Evolutionary conservation across 2,329 filamentous ascomycete genomes (phyloP).

Genomic region (Stenocarpella maydis): DNA sequence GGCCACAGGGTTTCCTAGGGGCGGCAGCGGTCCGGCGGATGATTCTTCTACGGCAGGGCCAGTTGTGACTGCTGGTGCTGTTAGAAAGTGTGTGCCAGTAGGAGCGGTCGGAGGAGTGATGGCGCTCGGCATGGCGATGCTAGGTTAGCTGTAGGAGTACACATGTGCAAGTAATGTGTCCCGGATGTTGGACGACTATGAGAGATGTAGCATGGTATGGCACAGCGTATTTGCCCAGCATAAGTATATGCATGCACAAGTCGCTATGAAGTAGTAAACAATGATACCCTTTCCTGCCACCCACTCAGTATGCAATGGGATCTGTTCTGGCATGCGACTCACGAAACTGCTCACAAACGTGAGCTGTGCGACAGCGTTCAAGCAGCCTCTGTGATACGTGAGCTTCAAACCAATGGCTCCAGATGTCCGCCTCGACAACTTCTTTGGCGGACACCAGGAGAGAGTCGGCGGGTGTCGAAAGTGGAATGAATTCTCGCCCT

Average conservation of each 20-base stretch:
- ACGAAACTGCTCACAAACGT: background rate
- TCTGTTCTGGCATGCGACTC: background rate
- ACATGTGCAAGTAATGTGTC: background rate
- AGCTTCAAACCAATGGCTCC: background rate
- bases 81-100: background rate
- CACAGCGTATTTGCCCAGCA: background rate
- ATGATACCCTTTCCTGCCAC: background rate
- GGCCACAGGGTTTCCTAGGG: background rate
- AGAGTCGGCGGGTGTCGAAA: background rate
- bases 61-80: constrained; percentile 6
- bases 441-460: background rate
- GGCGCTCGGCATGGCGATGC: background rate
- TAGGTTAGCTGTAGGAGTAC: background rate
- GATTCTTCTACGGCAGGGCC: background rate
- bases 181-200: background rate
- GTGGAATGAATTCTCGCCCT: background rate
- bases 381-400: background rate
- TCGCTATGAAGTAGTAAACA: background rate
- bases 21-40: background rate
- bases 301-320: background rate
- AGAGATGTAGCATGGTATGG: background rate
- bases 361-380: background rate
- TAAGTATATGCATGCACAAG: background rate
- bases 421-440: background rate
- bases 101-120: background rate